Percentiles rank a stretch among this genome's conserved stretches.
These are phyloP conservation scores for Kazachstania africana DNA, from an alignment of 805 yeast genomes.

Conservation along the genomic window DNA sequence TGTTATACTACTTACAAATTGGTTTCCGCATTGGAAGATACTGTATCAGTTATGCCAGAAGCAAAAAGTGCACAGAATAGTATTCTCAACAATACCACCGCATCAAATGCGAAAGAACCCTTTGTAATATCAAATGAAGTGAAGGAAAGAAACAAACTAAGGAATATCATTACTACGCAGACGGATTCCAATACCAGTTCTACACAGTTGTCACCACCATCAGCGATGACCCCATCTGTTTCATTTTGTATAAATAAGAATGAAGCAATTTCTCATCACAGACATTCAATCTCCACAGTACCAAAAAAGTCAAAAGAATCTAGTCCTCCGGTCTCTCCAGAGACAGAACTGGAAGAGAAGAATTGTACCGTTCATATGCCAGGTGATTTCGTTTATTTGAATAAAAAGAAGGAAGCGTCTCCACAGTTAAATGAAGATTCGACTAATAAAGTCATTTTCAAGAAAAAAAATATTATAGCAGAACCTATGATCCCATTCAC, in stretches of 20 bases:
- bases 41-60: too few species aligned
- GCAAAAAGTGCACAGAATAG: too few species aligned
- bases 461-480: neutral
- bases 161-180: too few species aligned
- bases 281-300: conserved; percentile 47
- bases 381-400: conserved; percentile 25
- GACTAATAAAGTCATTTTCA: conserved; percentile 2
- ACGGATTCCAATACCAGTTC: too few species aligned
- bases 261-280: conserved; percentile 32
- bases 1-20: too few species aligned
- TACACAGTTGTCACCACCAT: too few species aligned
- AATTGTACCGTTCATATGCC: conserved; percentile 26
- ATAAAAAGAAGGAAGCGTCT: conserved; percentile 1
- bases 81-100: too few species aligned
- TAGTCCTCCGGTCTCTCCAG: neutral
- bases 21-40: too few species aligned
- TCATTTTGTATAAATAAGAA: conserved; percentile 5
- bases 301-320: conserved; percentile 19
- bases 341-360: conserved; percentile 13
- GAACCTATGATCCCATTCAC: conserved; percentile 62
- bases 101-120: too few species aligned
- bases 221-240: neutral
- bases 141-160: too few species aligned
- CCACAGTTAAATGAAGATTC: neutral
- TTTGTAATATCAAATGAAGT: too few species aligned